Evolutionary conservation across 2,329 filamentous ascomycete genomes (phyloP), one percentile per base, ranked within the genome.

Genomic region (Lachnellula subtilissima): DNA sequence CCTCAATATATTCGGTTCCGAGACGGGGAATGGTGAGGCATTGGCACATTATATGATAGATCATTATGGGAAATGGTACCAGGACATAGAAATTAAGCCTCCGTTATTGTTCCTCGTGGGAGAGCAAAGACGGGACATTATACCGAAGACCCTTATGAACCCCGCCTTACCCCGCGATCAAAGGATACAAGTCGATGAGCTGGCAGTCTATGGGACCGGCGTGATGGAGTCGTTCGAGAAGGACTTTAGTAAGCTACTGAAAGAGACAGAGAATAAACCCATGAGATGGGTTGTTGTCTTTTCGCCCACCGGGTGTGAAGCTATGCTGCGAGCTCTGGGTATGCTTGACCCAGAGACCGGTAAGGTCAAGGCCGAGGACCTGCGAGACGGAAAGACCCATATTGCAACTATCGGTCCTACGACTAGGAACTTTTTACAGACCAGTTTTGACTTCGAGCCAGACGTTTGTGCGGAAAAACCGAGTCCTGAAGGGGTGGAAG

Each of bases 401-500:
- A 77, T 97, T 58, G 90, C 87, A 14, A 95, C 92, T 0, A 99
- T 99, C 71, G 94, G 94, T 0, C 93, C 94, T 12, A 99, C 94
- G 17, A 99, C 94, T 11, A 80, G 86, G 60, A 85, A 91, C 63
- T 85, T 90, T 72, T 74, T 99, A 46, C 70, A 76, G 15, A 75
- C 77, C 19, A 79, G 77, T 1, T 90, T 91, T 69, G 81, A 74
- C 0, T 87, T 85, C 61, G 78, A 84, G 64, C 84, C 89, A 1
- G 85, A 93, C 68, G 87, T 89, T n/a, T 95, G 88, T 71, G 89
- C 94, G 1, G 82, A 83, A 65, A 86, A 79, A 65, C 94, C 94
- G 1, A 96, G 83, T 69, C 89, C 92, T 0, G 85, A 93, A 66
- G 92, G 92, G 0, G 75, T 97, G 1, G 77, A 82, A 61, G 76